Evolutionary conservation across 2,329 filamentous ascomycete genomes (phyloP), one percentile per base, ranked within the genome.

Genomic region (Blastomyces gilchristii): DNA sequence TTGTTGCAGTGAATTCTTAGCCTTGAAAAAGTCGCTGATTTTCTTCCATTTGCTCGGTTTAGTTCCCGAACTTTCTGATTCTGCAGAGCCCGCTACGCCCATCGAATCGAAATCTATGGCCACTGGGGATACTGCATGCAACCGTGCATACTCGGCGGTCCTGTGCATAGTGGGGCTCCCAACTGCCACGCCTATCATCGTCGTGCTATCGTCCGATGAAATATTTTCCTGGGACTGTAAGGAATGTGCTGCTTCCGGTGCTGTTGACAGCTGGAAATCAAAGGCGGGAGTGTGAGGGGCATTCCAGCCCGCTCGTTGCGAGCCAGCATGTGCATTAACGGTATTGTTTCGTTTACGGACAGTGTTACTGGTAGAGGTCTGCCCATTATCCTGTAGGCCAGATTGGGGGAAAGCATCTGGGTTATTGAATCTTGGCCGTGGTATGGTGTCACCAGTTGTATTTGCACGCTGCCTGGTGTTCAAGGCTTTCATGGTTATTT

Each of bases 121-220:
- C 18, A 31, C 14, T 34, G 37, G 14, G n/a, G 52, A 49, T 37
- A 52, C 37, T 9, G 25, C 47, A 41, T 14, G 18, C 31, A 12
- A 45, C 8, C 12, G 34, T 12, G 18, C 7, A 31, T 41, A 28
- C 28, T 54, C 52, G 12, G 9, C 14, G 7, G 37, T n/a, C 25
- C 52, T 62, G 37, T 56, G 22, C 66, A 73, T 67, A 16, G 80
- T 77, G 31, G 88, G 88, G 69, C 87, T 91, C 41, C 88, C 88
- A 63, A 91, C 76, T 1, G 88, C 88, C 81, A 91, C 86, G 11
- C 89, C 89, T 65, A 91, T 91, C 68, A 78, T 80, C 65, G 91
- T 91, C 67, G 78, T 80, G 65, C 78, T 75, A 54, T 79, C 78
- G 8, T 77, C 74, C 8, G 64, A 64, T 41, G 67, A 65, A 45